Evolutionary conservation across 2,329 filamentous ascomycete genomes (phyloP).

Genomic region (Aspergillus caelatus): DNA sequence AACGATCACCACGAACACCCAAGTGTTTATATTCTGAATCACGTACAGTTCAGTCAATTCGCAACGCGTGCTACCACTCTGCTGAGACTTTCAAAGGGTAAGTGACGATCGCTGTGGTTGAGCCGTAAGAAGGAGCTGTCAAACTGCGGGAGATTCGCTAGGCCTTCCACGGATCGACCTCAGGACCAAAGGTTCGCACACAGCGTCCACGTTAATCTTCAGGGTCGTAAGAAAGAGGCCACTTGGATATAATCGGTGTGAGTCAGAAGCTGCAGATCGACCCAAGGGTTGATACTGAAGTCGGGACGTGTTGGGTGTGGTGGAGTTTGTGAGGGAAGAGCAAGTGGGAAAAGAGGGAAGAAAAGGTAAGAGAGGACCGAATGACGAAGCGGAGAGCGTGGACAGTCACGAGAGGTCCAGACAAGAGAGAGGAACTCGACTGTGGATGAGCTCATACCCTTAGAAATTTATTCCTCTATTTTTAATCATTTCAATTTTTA

Average conservation of each 20-base stretch:
- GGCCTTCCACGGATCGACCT: constrained; percentile 33
- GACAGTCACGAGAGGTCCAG: constrained; percentile 5
- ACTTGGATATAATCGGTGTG: background rate
- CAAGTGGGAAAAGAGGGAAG: background rate
- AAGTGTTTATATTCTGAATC: background rate
- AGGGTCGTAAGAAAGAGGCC: background rate
- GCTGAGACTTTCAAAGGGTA: constrained; percentile 4
- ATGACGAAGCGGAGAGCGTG: constrained; percentile 6
- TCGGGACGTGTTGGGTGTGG: constrained; percentile 2
- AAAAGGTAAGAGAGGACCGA: background rate
- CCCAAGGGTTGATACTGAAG: background rate
- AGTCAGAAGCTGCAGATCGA: constrained; percentile 3
- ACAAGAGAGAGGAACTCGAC: background rate
- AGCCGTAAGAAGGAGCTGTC: constrained; percentile 34
- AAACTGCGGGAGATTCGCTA: constrained; percentile 38
- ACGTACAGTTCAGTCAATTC: background rate
- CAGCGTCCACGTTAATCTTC: constrained; percentile 16
- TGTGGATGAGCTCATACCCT: constrained; percentile 8
- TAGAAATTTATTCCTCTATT: background rate
- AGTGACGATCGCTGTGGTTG: constrained; percentile 24
- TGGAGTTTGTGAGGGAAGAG: constrained; percentile 3
- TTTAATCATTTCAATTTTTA: background rate
- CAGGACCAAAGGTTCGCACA: constrained; percentile 26
- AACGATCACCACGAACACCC: background rate
- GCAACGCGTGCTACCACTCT: constrained; percentile 5